Conservation (phyloP, 2,329 filamentous ascomycete genomes). For the Fusarium proliferatum region DNA sequence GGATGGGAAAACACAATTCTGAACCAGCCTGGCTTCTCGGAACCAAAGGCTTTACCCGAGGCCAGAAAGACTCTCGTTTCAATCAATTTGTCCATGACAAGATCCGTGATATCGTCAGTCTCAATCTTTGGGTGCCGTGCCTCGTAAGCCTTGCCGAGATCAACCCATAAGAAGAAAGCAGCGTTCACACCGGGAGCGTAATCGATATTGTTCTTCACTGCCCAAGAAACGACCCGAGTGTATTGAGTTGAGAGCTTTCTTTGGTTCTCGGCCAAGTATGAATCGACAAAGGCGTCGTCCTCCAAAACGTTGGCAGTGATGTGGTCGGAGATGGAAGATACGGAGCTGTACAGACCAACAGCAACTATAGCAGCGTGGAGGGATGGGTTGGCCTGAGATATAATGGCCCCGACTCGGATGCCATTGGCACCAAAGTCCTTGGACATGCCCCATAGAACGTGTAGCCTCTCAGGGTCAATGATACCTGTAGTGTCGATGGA, state of each 20-base stretch:
- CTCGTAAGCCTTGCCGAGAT: slow-evolving; percentile 53
- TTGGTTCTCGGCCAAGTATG: slow-evolving; percentile 58
- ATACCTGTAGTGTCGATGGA: slow-evolving; percentile 55
- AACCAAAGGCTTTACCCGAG: slow-evolving; percentile 51
- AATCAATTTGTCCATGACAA: slow-evolving; percentile 46
- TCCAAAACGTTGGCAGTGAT: slow-evolving; percentile 56
- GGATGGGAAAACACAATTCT: slow-evolving; percentile 54
- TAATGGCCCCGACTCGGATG: slow-evolving; percentile 61
- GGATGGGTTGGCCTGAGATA: slow-evolving; percentile 58
- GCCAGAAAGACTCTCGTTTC: slow-evolving; percentile 51
- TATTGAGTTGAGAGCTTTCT: slow-evolving; percentile 54
- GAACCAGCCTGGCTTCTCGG: slow-evolving; percentile 54
- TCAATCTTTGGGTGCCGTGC: slow-evolving; percentile 23
- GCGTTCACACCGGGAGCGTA: slow-evolving; percentile 62
- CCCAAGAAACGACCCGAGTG: slow-evolving; percentile 50
- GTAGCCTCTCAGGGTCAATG: slow-evolving; percentile 62
- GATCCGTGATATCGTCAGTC: slow-evolving; percentile 38
- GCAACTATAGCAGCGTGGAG: slow-evolving; percentile 53
- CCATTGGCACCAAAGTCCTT: slow-evolving; percentile 70
- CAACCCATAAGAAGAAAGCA: slow-evolving; percentile 66
- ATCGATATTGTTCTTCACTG: slow-evolving; percentile 54
- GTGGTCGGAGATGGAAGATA: slow-evolving; percentile 57
- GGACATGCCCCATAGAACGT: slow-evolving; percentile 60
- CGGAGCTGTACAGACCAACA: slow-evolving; percentile 56
- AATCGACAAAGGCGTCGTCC: slow-evolving; percentile 56